Conservation (phyloP, 1,284 basidiomycete genomes). For the Ceratobasidium sp. region DNA sequence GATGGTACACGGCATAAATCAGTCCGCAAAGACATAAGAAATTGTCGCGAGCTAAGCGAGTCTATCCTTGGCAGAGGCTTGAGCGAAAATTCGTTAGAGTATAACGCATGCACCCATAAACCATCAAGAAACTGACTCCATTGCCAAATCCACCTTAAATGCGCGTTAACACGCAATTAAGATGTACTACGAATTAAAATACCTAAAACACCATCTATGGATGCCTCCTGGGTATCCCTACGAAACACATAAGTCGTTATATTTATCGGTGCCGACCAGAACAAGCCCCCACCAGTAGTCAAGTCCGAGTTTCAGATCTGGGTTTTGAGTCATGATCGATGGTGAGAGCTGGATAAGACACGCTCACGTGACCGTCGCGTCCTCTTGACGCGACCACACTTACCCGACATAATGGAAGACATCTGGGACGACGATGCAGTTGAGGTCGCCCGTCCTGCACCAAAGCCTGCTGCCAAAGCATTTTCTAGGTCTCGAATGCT, state of each 20-base stretch:
- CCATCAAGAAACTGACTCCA: conserved; percentile 66
- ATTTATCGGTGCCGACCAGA: neutral
- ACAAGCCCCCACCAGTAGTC: conserved; percentile 71
- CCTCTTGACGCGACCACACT: conserved; percentile 47
- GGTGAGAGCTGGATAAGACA: conserved; percentile 24
- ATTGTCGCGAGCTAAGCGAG: conserved; percentile 86
- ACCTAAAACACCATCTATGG: conserved; percentile 78
- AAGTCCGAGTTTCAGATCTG: conserved; percentile 75
- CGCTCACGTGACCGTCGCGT: conserved; percentile 40
- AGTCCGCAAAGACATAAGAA: conserved; percentile 84
- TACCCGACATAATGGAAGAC: conserved; percentile 51
- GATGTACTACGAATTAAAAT: neutral
- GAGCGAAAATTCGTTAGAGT: neutral
- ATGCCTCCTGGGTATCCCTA: conserved; percentile 72
- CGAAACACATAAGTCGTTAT: neutral
- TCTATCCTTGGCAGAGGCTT: conserved; percentile 90
- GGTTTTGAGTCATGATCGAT: conserved; percentile 55
- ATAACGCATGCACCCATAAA: conserved; percentile 37
- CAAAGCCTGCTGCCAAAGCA: neutral
- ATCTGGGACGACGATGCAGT: conserved; percentile 64
- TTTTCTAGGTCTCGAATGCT: conserved; percentile 52
- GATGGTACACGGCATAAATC: conserved; percentile 81
- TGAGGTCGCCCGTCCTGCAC: conserved; percentile 53
- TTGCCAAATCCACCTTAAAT: conserved; percentile 75
- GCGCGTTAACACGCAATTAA: neutral